phyloP scores from a whole-genome alignment of 2,329 filamentous ascomycete genomes.

The Nigrospora sphaerica region DNA sequence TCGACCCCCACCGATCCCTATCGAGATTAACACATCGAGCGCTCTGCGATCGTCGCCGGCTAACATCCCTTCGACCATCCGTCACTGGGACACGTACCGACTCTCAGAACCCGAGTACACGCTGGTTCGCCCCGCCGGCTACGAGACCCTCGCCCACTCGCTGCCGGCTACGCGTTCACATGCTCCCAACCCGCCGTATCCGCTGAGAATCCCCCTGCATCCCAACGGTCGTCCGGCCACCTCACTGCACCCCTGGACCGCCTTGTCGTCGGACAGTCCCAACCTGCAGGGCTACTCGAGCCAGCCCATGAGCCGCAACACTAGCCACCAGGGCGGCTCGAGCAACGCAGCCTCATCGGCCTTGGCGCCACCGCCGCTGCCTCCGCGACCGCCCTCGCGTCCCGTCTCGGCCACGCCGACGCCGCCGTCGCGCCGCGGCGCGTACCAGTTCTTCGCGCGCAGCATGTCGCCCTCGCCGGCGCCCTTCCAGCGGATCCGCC shows the following conservation, averaged over 20 bases:
- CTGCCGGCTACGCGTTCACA: slow-evolving; percentile 10
- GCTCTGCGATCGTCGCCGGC: slow-evolving; percentile 6
- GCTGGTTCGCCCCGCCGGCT: slow-evolving; percentile 2
- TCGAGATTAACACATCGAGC: background rate
- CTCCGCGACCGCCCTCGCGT: background rate
- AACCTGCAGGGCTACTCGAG: slow-evolving; percentile 34
- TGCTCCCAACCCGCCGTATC: slow-evolving; percentile 11
- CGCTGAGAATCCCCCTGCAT: slow-evolving; percentile 11
- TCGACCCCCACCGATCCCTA: slow-evolving; percentile 18
- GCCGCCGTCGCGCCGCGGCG: background rate
- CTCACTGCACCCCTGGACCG: slow-evolving; percentile 14
- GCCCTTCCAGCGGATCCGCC: slow-evolving; percentile 13
- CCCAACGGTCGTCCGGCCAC: slow-evolving; percentile 8
- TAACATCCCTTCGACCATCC: slow-evolving; percentile 10
- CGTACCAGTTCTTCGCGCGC: slow-evolving; percentile 3
- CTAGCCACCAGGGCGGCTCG: slow-evolving; percentile 30
- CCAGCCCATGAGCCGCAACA: slow-evolving; percentile 41
- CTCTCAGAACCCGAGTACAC: slow-evolving; percentile 6
- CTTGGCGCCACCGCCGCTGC: no score
- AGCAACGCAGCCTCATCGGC: slow-evolving; percentile 14
- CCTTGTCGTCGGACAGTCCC: slow-evolving; percentile 9
- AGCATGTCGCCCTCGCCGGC: slow-evolving; percentile 16
- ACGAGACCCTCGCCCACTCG: slow-evolving; percentile 9
- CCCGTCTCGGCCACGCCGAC: slow-evolving; percentile 2
- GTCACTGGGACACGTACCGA: background rate